A percentile compares a stretch with the other conserved stretches of the same genome.
Evolutionary conservation across 1,284 basidiomycete genomes (phyloP).

Genomic region (Coniferiporia weirii): DNA sequence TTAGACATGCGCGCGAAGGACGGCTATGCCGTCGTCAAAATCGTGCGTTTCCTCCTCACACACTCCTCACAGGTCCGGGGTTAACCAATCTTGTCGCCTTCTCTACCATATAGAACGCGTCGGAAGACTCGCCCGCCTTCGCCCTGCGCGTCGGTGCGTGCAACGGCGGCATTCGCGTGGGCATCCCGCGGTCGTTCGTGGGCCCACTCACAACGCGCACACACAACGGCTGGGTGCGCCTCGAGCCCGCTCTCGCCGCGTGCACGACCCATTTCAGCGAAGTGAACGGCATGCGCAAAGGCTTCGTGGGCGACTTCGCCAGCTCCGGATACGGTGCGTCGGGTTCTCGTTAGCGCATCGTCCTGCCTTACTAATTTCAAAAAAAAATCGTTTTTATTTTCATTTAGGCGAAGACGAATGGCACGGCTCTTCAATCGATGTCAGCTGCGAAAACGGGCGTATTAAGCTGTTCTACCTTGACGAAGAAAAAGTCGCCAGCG

Average conservation of each 20-base stretch:
- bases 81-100: neutral
- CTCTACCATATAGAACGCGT: neutral
- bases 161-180: slow-evolving; percentile 11
- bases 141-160: slow-evolving; percentile 1
- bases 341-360: neutral
- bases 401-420: slow-evolving; percentile 12
- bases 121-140: neutral
- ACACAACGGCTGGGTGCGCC: slow-evolving; percentile 11
- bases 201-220: slow-evolving; percentile 14
- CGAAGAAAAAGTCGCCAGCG: slow-evolving; percentile 7
- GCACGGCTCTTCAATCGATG: slow-evolving; percentile 15
- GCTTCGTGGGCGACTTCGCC: slow-evolving; percentile 16
- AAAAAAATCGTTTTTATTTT: neutral
- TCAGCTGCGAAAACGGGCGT: slow-evolving; percentile 14
- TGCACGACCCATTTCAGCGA: slow-evolving; percentile 11
- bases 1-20: slow-evolving; percentile 10
- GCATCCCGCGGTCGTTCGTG: slow-evolving; percentile 11
- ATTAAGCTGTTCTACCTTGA: slow-evolving; percentile 16
- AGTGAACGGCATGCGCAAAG: slow-evolving; percentile 10
- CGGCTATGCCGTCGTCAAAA: slow-evolving; percentile 3
- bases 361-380: neutral
- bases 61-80: neutral
- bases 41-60: neutral
- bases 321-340: slow-evolving; percentile 13
- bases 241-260: slow-evolving; percentile 2